A percentile compares a stretch with the other conserved stretches of the same genome.
These are phyloP conservation scores for Fistulinella cinereoalba DNA, from an alignment of 1,284 basidiomycete species.

Conservation along the genomic window DNA sequence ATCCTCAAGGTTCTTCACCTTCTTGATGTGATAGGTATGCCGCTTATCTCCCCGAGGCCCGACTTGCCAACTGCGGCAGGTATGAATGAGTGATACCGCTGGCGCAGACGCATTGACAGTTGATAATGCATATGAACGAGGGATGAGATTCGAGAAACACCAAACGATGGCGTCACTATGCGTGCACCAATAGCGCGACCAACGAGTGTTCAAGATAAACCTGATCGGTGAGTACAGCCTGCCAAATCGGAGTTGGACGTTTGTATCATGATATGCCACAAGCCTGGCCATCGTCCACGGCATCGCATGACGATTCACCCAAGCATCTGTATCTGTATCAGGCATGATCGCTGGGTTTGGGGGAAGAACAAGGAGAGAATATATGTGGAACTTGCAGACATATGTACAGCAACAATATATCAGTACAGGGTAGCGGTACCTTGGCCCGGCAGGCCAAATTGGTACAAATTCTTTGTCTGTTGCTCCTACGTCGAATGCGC, in stretches of 20 bases:
- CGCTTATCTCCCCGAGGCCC: not conserved
- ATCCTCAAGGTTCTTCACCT: not conserved
- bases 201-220: conserved; percentile 3
- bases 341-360: conserved; percentile 9
- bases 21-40: not conserved
- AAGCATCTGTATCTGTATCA: not conserved
- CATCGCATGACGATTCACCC: not conserved
- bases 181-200: conserved; percentile 2
- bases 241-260: conserved; percentile 15
- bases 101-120: not conserved
- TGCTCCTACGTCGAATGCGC: conserved; percentile 2
- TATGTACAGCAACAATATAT: no score
- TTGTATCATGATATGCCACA: not conserved
- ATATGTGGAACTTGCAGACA: not conserved
- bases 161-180: conserved; percentile 15
- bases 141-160: conserved; percentile 3
- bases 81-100: not conserved
- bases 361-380: conserved; percentile 7
- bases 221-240: conserved; percentile 4
- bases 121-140: conserved; percentile 14
- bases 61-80: not conserved
- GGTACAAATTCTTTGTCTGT: conserved; percentile 12
- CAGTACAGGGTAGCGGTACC: no score
- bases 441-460: conserved; percentile 9
- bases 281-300: conserved; percentile 6